Evolutionary conservation across 352 stramenopile species (phyloP).

Genomic region (Phytophthora megakarya): DNA sequence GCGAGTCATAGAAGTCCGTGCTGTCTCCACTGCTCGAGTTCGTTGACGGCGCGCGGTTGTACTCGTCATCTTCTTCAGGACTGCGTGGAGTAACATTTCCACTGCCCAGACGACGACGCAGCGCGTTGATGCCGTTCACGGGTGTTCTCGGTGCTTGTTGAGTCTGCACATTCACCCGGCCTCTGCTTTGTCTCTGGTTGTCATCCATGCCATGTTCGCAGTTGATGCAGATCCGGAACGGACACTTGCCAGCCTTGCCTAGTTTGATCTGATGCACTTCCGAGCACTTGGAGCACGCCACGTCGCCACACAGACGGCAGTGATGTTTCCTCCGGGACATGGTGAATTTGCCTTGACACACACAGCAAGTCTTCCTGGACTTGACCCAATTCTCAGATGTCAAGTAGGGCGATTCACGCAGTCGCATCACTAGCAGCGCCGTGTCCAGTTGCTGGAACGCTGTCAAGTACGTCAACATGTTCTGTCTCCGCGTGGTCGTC

Average conservation of each 20-base stretch:
- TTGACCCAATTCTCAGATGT: constrained; percentile 64
- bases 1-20: constrained; percentile 47
- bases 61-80: constrained; percentile 38
- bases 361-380: constrained; percentile 58
- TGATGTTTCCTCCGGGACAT: constrained; percentile 70
- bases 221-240: constrained; percentile 67
- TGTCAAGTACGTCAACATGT: constrained; percentile 57
- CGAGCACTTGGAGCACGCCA: constrained; percentile 77
- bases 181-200: constrained; percentile 25
- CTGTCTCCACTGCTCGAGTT: constrained; percentile 48
- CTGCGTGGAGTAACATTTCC: constrained; percentile 6
- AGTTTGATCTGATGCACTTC: constrained; percentile 65
- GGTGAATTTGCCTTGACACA: constrained; percentile 65
- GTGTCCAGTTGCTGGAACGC: constrained; percentile 56
- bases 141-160: constrained; percentile 29
- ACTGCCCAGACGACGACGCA: constrained; percentile 32
- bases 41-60: constrained; percentile 28
- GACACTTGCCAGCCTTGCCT: constrained; percentile 52
- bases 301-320: constrained; percentile 74
- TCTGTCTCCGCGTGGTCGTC: constrained; percentile 39
- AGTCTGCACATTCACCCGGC: constrained; percentile 20
- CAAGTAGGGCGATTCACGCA: constrained; percentile 62
- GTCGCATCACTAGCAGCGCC: constrained; percentile 61
- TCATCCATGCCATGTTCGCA: constrained; percentile 48
- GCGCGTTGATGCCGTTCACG: constrained; percentile 23